Evolutionary conservation across 2,329 filamentous ascomycete genomes (phyloP).

Genomic region (Lachnellula arida): DNA sequence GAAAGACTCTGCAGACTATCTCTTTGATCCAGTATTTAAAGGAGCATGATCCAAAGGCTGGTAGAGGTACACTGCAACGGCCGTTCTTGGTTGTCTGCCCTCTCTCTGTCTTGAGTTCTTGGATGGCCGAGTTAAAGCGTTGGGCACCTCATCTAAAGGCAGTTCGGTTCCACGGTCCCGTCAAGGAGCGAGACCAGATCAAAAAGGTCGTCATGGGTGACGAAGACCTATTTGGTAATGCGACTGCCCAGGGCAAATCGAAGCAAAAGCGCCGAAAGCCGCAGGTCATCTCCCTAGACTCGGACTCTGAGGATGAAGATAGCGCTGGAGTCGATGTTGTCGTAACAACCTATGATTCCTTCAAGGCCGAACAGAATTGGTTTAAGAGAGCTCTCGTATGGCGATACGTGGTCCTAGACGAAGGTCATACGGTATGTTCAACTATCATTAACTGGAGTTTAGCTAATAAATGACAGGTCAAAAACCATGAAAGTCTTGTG

Average conservation of each 20-base stretch:
- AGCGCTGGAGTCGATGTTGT: slow-evolving; percentile 38
- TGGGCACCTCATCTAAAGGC: slow-evolving; percentile 45
- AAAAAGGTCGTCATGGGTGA: slow-evolving; percentile 44
- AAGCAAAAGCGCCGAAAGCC: slow-evolving; percentile 23
- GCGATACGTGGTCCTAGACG: slow-evolving; percentile 49
- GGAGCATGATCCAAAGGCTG: slow-evolving; percentile 33
- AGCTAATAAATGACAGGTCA: slow-evolving; percentile 13
- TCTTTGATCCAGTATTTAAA: slow-evolving; percentile 45
- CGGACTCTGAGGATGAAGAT: slow-evolving; percentile 27
- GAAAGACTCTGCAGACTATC: slow-evolving; percentile 46
- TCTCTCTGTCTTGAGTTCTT: slow-evolving; percentile 45
- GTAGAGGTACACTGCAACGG: slow-evolving; percentile 35
- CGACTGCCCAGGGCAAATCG: slow-evolving; percentile 25
- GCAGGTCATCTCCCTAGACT: slow-evolving; percentile 20
- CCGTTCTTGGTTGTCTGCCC: slow-evolving; percentile 47
- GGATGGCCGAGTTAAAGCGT: slow-evolving; percentile 42
- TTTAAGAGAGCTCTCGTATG: slow-evolving; percentile 47
- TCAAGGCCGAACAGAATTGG: slow-evolving; percentile 42
- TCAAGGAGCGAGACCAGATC: slow-evolving; percentile 38
- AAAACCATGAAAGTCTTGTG: slow-evolving; percentile 38
- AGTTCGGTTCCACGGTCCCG: slow-evolving; percentile 43
- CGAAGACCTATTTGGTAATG: slow-evolving; percentile 40
- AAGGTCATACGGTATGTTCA: slow-evolving; percentile 45
- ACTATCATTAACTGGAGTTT: neutral
- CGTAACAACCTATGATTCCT: slow-evolving; percentile 47